Conservation (phyloP, 441 rosid genomes). For the Breynia disticha region DNA sequence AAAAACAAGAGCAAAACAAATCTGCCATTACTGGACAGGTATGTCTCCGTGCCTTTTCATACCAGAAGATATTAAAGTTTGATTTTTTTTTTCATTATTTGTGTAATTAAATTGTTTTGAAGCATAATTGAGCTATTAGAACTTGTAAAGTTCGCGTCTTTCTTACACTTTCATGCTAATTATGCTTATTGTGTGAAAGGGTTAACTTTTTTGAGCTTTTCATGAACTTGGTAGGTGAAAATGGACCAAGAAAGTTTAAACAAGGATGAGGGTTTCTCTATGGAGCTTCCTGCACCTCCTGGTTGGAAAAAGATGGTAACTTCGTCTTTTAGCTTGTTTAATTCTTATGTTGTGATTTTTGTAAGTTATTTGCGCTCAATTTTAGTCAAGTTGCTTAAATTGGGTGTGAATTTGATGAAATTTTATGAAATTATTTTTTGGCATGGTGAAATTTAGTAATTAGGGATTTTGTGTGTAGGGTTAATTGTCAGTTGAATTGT, state of each 20-base stretch:
- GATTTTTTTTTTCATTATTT: too few relatives aligned
- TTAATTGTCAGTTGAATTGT: not conserved
- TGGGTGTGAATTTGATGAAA: not conserved
- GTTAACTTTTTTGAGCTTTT: constrained; percentile 2
- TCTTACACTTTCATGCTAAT: not conserved
- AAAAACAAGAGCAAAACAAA: too few relatives aligned
- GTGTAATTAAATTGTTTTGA: too few relatives aligned
- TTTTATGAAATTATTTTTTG: too few relatives aligned
- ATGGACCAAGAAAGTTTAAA: constrained; percentile 19
- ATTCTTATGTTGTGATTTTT: not conserved
- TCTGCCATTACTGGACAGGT: too few relatives aligned
- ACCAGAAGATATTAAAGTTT: too few relatives aligned
- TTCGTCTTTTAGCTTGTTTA: not conserved
- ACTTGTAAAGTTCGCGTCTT: not conserved
- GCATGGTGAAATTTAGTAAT: constrained; percentile 4
- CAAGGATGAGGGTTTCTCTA: constrained; percentile 29
- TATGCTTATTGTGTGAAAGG: not conserved
- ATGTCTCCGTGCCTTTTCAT: too few relatives aligned
- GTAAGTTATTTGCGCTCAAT: not conserved
- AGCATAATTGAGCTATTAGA: too few relatives aligned
- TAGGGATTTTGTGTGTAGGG: constrained; percentile 11
- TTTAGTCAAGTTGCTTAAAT: not conserved
- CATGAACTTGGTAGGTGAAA: constrained; percentile 21
- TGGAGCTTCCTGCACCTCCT: constrained; percentile 55
- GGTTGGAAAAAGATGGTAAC: constrained; percentile 64